Base-by-base conservation (phyloP, 2,329 filamentous ascomycete genomes). In the Cryphonectria japonica region DNA sequence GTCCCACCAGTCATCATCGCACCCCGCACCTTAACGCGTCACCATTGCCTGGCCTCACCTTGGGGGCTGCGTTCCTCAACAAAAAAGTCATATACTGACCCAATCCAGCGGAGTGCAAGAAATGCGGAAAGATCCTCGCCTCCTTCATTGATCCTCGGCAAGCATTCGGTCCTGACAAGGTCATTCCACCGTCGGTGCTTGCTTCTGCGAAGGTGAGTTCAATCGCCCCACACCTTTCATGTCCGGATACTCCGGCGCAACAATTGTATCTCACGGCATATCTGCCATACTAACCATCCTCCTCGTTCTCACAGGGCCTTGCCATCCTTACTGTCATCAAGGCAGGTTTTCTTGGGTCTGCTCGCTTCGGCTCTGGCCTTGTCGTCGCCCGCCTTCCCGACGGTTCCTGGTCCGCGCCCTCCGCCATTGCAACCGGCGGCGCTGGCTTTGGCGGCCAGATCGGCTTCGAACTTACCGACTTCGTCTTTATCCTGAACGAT, bases 401-500 rank as follows among this genome's bases (percentile, higher is more conserved):
- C 79, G 93, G 93, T 57, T 85, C 85, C 70, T 97, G 93, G 93
- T 94, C 91, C 74, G 93, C 93, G 3, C 93, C 93, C 16, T 92
- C 90, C 70, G 93, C 93, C 67, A 94, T 96, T 78, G 91, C 91
- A 67, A 94, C 92, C 1, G 90, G 92, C 39, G 93, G 93, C 75
- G 93, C 91, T 69, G 93, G 93, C 34, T 93, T 97, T 75, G 93
- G 93, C 75, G 93, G 93, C 57, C 93, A 96, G 82, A 93, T 97
- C 77, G 93, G 93, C 50, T 93, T 95, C 81, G 93, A 97, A 81
- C 82, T 97, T 73, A 96, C 93, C 71, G 93, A 96, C 80, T 99
- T 99, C 79, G 96, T 99, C 79, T 98, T 99, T 83, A 98, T 99
- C 75, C 90, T 99, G 75, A 99, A 99, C 83, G 95, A 99, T 79